Conservation (phyloP, 371 early-diverging fungal species). For the Mortierella sp. region DNA sequence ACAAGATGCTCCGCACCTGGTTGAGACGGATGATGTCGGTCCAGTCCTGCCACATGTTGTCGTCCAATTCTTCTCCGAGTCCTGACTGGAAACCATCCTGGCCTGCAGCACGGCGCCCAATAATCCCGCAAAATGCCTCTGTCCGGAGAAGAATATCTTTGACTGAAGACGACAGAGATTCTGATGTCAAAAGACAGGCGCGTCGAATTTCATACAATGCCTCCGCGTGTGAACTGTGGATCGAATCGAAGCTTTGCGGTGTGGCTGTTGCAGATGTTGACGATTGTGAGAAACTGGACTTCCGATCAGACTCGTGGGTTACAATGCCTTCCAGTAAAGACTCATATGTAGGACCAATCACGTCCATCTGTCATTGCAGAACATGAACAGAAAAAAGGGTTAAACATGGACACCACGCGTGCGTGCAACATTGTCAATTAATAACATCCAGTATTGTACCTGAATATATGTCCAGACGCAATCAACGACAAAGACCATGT, state of each 20-base stretch:
- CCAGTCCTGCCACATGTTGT: slow-evolving; percentile 51
- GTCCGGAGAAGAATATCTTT: slow-evolving; percentile 30
- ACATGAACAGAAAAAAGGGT: not conserved
- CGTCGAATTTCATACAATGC: slow-evolving; percentile 41
- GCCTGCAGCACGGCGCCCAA: slow-evolving; percentile 46
- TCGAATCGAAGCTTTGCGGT: slow-evolving; percentile 36
- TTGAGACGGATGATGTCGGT: slow-evolving; percentile 26
- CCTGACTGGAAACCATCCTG: slow-evolving; percentile 49
- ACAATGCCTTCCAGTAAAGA: slow-evolving; percentile 49
- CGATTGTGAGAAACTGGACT: not conserved
- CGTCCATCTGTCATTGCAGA: slow-evolving; percentile 66
- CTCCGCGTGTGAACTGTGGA: slow-evolving; percentile 41
- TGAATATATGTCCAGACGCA: slow-evolving; percentile 84
- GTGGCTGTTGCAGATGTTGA: not conserved
- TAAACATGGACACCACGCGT: not conserved
- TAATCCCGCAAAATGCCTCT: slow-evolving; percentile 35
- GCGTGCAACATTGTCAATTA: not conserved
- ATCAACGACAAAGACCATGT: slow-evolving; percentile 83
- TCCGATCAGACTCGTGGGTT: slow-evolving; percentile 23
- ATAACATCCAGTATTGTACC: slow-evolving; percentile 55
- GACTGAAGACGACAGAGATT: slow-evolving; percentile 9
- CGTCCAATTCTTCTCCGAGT: slow-evolving; percentile 30
- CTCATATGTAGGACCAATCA: slow-evolving; percentile 67
- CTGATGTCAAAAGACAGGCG: slow-evolving; percentile 43
- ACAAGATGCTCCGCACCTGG: slow-evolving; percentile 21